A percentile compares a stretch with the other conserved stretches of the same genome.
Evolutionary conservation across 1,284 basidiomycete genomes (phyloP).

Genomic region (Ganoderma leucocontextum): DNA sequence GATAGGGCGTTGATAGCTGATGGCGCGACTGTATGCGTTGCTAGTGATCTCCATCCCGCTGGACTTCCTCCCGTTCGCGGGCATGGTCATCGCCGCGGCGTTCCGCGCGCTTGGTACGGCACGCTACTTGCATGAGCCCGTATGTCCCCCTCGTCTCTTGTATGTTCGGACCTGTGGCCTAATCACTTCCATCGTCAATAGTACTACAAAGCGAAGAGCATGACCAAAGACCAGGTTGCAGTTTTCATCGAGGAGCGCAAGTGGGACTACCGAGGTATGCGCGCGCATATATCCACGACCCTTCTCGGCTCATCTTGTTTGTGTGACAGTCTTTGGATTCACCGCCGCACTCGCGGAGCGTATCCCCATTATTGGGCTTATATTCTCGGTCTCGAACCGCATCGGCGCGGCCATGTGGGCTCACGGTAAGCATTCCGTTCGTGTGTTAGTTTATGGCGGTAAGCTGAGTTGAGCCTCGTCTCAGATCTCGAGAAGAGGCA

Average conservation of each 20-base stretch:
- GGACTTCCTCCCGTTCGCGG: slow-evolving; percentile 75
- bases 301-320: not conserved
- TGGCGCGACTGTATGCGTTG: not conserved
- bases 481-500: slow-evolving; percentile 82
- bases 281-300: not conserved
- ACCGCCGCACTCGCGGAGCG: slow-evolving; percentile 79
- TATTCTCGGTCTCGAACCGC: slow-evolving; percentile 86
- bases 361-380: slow-evolving; percentile 79
- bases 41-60: slow-evolving; percentile 76
- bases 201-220: slow-evolving; percentile 87
- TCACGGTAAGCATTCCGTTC: slow-evolving; percentile 59
- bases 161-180: too few species aligned
- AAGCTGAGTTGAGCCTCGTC: not conserved
- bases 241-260: slow-evolving; percentile 87
- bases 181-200: slow-evolving; percentile 36
- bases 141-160: slow-evolving; percentile 40
- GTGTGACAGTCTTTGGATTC: slow-evolving; percentile 78
- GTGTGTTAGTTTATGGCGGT: too few species aligned
- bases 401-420: slow-evolving; percentile 94
- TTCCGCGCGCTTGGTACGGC: slow-evolving; percentile 77
- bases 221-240: slow-evolving; percentile 72
- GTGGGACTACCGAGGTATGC: slow-evolving; percentile 82
- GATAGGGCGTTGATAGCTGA: not conserved
- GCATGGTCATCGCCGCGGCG: slow-evolving; percentile 69
- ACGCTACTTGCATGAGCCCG: slow-evolving; percentile 73